These are phyloP conservation scores for Coemansia sp. DNA, from an alignment of 192 early-diverging fungal genomes.

Conservation along the genomic window DNA sequence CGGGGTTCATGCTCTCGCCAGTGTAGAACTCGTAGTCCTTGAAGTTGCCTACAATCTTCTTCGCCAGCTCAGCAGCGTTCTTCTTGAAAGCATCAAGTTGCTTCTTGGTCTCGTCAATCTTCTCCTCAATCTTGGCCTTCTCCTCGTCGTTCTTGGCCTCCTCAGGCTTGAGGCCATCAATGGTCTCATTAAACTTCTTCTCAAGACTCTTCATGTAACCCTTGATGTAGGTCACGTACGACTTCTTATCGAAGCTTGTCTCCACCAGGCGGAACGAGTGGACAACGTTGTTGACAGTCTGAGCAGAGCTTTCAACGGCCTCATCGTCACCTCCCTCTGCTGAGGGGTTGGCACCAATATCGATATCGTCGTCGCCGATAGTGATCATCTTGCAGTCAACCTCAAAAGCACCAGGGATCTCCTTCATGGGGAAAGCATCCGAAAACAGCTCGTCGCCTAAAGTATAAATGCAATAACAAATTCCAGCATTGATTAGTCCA, in stretches of 20 bases:
- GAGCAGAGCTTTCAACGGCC: constrained; percentile 57
- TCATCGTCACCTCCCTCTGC: constrained; percentile 75
- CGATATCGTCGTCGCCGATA: constrained; percentile 66
- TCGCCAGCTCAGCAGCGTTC: constrained; percentile 61
- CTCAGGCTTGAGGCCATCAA: constrained; percentile 69
- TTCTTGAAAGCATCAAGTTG: constrained; percentile 61
- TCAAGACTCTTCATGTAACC: constrained; percentile 87
- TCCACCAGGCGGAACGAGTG: constrained; percentile 71
- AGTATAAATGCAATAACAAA: neutral
- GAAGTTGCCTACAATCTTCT: constrained; percentile 78
- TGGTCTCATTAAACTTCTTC: constrained; percentile 56
- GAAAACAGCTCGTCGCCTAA: constrained; percentile 87
- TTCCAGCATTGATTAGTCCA: too few species aligned
- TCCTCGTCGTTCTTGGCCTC: too few species aligned
- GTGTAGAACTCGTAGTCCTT: constrained; percentile 91
- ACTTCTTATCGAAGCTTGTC: constrained; percentile 89
- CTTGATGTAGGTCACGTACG: constrained; percentile 88
- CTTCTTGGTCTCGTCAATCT: constrained; percentile 55
- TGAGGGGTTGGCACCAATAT: constrained; percentile 92
- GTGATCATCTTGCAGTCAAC: constrained; percentile 76
- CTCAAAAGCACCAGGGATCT: constrained; percentile 68
- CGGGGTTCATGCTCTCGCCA: constrained; percentile 83
- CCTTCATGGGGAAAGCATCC: constrained; percentile 75
- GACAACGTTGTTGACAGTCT: constrained; percentile 83
- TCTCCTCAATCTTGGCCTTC: constrained; percentile 56